Evolutionary conservation across 208 protist genomes (phyloP).

Genomic region (Acanthamoeba divionensis): DNA sequence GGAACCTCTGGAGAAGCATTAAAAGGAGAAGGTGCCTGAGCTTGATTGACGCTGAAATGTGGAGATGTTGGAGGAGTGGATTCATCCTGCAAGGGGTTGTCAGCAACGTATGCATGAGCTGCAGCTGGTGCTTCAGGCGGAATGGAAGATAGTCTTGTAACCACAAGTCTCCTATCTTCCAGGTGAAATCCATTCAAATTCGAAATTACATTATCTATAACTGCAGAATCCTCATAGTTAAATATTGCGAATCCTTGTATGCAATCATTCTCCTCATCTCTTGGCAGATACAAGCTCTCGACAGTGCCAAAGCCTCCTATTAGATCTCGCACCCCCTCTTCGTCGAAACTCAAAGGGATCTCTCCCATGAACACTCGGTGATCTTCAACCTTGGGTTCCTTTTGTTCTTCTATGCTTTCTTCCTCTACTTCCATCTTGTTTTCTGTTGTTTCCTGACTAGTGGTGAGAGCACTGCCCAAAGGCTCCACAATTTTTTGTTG

Average conservation of each 20-base stretch:
- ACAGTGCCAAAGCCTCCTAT: slow-evolving; percentile 10
- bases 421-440: neutral
- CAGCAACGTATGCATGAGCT: neutral
- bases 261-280: neutral
- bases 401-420: neutral
- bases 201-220: neutral
- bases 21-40: neutral
- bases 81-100: neutral
- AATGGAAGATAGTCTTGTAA: neutral
- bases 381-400: neutral
- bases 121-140: neutral
- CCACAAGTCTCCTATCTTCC: slow-evolving; percentile 15
- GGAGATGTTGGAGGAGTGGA: neutral
- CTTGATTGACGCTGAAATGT: too few relatives aligned
- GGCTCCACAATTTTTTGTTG: too few relatives aligned
- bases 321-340: slow-evolving; percentile 46
- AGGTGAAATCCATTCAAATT: slow-evolving; percentile 21
- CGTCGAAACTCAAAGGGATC: slow-evolving; percentile 4
- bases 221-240: neutral
- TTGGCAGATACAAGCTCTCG: neutral
- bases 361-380: slow-evolving; percentile 22
- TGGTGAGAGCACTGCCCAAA: too few relatives aligned
- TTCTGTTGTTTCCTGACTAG: too few relatives aligned
- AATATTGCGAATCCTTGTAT: neutral
- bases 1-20: neutral